Evolutionary conservation across 2,329 filamentous ascomycete genomes (phyloP), one percentile per base, ranked within the genome.

Genomic region (Amylocarpus encephaloides): DNA sequence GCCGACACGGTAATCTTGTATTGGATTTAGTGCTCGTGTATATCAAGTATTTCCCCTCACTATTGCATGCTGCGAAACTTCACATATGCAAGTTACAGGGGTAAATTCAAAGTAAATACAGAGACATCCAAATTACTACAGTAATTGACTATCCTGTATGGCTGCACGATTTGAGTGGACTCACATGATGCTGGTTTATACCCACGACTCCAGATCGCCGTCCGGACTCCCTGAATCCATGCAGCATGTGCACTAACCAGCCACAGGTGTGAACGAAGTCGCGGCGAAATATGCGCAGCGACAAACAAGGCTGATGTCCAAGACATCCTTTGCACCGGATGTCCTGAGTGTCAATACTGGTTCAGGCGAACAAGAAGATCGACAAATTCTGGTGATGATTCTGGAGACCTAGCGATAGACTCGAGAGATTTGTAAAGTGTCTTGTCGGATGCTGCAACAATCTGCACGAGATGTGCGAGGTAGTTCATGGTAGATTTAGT

Each of bases 381-480:
- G 22, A 62, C 53, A 50, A 64, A 51, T 19, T 66, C 60, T 18
- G 63, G 60, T 5, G 56, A 48, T 6, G 59, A 59, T 19, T 62
- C 56, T 12, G 54, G 54, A 13, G 55, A 51, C 22, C 51, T 15
- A 12, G 58, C 62, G 22, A 65, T 55, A 7, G 58, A 51, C 50
- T 65, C 61, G 13, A 67, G 52, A 18, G 59, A 60, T 35, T 61
- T 59, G 36, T 61, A 60, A 6, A 66, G 51, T 7, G 56, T 55
- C 7, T 48, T 32, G 55, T 66, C 62, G 7, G 56, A 50, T 19
- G 33, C 43, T 22, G 62, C 59, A 42, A 60, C 60, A 38, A 58
- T 58, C 40, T 59, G 60, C 16, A 64, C 46, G 39, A 67, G 34
- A 6, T 43, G 41, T 5, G 51, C 54, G 4, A 67, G 49, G 45